phyloP scores from a whole-genome alignment of 1,284 basidiomycete species.

The Ustilago vetiveriae region DNA sequence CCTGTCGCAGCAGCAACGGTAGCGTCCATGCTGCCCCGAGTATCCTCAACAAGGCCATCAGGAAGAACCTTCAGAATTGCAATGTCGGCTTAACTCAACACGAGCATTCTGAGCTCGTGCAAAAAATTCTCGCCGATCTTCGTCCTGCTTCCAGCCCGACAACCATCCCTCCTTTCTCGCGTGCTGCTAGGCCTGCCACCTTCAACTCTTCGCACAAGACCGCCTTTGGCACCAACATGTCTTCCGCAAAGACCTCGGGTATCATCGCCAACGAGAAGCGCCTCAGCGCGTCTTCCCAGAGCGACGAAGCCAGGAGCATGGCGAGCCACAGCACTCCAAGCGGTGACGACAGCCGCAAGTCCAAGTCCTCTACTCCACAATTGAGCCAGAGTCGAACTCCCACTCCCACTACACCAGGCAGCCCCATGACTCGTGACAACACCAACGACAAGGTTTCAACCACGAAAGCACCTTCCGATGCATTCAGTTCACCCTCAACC shows the following conservation, averaged over 20 bases:
- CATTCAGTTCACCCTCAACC: conserved; percentile 4
- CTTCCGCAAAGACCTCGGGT: neutral
- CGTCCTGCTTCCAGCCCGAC: conserved; percentile 5
- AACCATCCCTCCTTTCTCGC: neutral
- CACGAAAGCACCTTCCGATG: neutral
- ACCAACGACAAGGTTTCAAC: neutral
- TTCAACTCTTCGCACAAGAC: neutral
- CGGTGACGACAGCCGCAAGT: conserved; percentile 6
- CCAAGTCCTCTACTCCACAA: conserved; percentile 15
- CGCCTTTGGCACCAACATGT: neutral
- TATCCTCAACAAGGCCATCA: conserved; percentile 8
- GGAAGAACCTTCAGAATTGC: conserved; percentile 10
- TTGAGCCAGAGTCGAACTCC: conserved; percentile 19
- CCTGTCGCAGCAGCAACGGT: neutral
- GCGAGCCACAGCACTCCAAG: neutral
- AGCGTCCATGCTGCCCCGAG: conserved; percentile 6
- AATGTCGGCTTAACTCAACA: conserved; percentile 13
- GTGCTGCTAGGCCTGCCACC: neutral
- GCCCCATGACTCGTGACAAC: conserved; percentile 1
- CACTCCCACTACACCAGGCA: conserved; percentile 15
- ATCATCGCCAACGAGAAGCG: neutral
- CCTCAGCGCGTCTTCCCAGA: conserved; percentile 4
- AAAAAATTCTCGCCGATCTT: conserved; percentile 20
- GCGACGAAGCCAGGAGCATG: conserved; percentile 1
- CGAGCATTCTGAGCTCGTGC: conserved; percentile 19